These are phyloP conservation scores for Tanacetum coccineum DNA, from an alignment of 129 eudicot genomes.

Conservation along the genomic window DNA sequence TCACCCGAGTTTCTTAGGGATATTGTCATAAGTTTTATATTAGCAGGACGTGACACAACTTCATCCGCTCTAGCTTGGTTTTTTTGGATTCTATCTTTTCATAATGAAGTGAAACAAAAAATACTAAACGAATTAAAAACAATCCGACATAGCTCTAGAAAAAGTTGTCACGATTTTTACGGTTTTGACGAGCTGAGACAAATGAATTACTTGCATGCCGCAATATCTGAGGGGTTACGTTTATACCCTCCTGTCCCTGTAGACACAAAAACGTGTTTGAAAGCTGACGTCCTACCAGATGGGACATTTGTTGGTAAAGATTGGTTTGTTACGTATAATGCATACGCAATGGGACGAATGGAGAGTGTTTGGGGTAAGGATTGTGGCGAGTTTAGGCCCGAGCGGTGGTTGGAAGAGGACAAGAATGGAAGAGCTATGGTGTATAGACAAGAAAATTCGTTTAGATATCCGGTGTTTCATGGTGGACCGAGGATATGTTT, in stretches of 20 bases:
- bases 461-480: slow-evolving; percentile 64
- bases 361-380: slow-evolving; percentile 75
- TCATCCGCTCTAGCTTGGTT: slow-evolving; percentile 85
- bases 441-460: slow-evolving; percentile 44
- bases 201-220: slow-evolving; percentile 74
- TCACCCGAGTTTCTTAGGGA: slow-evolving; percentile 60
- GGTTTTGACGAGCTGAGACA: slow-evolving; percentile 54
- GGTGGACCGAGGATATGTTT: slow-evolving; percentile 77
- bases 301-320: slow-evolving; percentile 54
- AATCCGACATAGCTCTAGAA: slow-evolving; percentile 20
- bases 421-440: slow-evolving; percentile 25
- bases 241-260: slow-evolving; percentile 81
- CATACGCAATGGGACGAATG: slow-evolving; percentile 87
- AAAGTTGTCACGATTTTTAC: slow-evolving; percentile 23
- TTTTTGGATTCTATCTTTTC: slow-evolving; percentile 60
- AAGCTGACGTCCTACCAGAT: slow-evolving; percentile 63
- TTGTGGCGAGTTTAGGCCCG: slow-evolving; percentile 66
- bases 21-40: slow-evolving; percentile 60
- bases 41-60: slow-evolving; percentile 88
- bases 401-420: slow-evolving; percentile 59
- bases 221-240: slow-evolving; percentile 65
- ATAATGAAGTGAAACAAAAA: slow-evolving; percentile 38
- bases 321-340: slow-evolving; percentile 57
- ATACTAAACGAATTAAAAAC: slow-evolving; percentile 44
- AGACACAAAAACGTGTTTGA: slow-evolving; percentile 48